Base-by-base conservation (phyloP, 805 yeast genomes). In the Kluyveromyces starmeri region DNA sequence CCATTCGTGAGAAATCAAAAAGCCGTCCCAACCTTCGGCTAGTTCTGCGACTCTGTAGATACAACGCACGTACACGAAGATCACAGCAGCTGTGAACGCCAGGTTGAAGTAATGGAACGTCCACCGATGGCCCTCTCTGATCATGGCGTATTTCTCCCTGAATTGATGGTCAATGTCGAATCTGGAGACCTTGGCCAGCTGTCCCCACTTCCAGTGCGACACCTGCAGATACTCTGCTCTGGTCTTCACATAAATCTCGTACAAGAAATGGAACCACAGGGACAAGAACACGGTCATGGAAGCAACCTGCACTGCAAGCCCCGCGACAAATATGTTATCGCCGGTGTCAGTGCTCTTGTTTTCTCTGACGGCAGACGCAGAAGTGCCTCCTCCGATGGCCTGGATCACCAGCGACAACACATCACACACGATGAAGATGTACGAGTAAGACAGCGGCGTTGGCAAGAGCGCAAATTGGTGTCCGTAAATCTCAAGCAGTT, bases 371-470 rank as follows among this genome's bases (percentile, higher is more conserved):
- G 73, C 65, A 2, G 55, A 42, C 25, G 81, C 76, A 2, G 85
- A 83, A 28, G 71, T 56, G 35, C 79, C 92, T 48, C 94, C 94
- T 28, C 94, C 94, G 7, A 61, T 67, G 3, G 77, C 88, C 58
- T 83, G 95, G 14, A 83, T 50, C 1, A 73, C 58, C 41, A 83
- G 62, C 14, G 86, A 70, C 4, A 75, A 45, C 4, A 81, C 47
- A 59, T 85, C 95, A 50, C 78, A 74, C 10, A 64, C 42, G 9
- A 84, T 70, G 47, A 84, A 85, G 7, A 80, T 60, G 34, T 71
- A 68, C 1, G 86, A 68, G 37, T 56, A 56, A 3, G 44, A 37
- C 45, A 50, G 55, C 17, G 63, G 61, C 2, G 58, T 50, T 11
- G 47, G 44, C 23, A 71, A 33, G 1, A 51, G 34, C 7, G 86